Evolutionary conservation across 371 early-diverging fungal species (phyloP).

Genomic region (Apophysomyces sp.): DNA sequence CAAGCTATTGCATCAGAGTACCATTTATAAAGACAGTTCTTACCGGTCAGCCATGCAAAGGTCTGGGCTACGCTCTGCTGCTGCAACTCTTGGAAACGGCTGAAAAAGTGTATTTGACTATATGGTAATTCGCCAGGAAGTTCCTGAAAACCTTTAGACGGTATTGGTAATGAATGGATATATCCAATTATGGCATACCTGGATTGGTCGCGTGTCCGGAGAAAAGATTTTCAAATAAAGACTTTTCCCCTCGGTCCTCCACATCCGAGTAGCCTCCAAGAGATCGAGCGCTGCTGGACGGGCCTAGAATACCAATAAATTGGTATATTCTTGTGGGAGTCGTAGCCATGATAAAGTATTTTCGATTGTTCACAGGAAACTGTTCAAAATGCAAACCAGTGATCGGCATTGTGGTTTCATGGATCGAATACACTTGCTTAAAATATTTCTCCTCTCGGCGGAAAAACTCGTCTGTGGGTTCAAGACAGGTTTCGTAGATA

Average conservation of each 20-base stretch:
- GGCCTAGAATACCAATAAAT: slow-evolving; percentile 61
- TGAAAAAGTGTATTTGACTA: slow-evolving; percentile 60
- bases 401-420: slow-evolving; percentile 58
- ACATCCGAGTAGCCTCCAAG: not conserved
- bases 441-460: slow-evolving; percentile 75
- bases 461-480: slow-evolving; percentile 79
- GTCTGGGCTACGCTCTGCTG: slow-evolving; percentile 57
- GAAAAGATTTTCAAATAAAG: slow-evolving; percentile 59
- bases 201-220: slow-evolving; percentile 51
- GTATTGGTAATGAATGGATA: not conserved
- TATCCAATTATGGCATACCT: slow-evolving; percentile 15
- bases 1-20: not conserved
- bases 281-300: not conserved
- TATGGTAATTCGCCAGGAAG: slow-evolving; percentile 58
- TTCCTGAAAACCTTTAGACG: slow-evolving; percentile 61
- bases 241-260: slow-evolving; percentile 26
- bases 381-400: slow-evolving; percentile 74
- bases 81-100: slow-evolving; percentile 59
- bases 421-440: slow-evolving; percentile 61
- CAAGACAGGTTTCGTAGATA: slow-evolving; percentile 81
- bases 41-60: slow-evolving; percentile 74
- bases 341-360: slow-evolving; percentile 72
- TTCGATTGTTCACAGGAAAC: slow-evolving; percentile 62
- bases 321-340: slow-evolving; percentile 81
- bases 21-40: not conserved